Percentiles rank a stretch among this genome's conserved stretches.
Evolutionary conservation across 2,329 filamentous ascomycete species (phyloP).

Genomic region (Gremmenia infestans): DNA sequence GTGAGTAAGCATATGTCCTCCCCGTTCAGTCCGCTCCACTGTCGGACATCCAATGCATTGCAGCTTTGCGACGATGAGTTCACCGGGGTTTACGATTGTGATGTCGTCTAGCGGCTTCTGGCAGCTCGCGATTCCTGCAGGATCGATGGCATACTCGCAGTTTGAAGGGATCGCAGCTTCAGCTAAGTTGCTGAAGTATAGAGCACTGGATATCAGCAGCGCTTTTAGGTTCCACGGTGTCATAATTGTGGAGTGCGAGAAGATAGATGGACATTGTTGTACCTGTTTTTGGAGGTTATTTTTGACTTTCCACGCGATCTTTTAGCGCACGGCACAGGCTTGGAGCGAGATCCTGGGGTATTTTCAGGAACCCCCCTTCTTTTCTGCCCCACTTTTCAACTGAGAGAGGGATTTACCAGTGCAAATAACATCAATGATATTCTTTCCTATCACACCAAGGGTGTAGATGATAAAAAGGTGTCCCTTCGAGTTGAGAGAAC

Average conservation of each 20-base stretch:
- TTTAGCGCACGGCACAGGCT: not conserved
- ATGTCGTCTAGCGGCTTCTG: not conserved
- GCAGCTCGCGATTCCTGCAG: not conserved
- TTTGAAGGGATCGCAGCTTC: not conserved
- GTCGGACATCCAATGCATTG: not conserved
- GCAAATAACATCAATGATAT: too few species aligned
- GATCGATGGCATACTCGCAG: not conserved
- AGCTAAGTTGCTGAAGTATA: not conserved
- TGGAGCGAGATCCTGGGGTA: too few species aligned
- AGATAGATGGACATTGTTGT: not conserved
- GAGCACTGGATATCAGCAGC: not conserved
- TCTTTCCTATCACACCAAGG: too few species aligned
- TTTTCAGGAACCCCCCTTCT: too few species aligned
- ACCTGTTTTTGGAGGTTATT: not conserved
- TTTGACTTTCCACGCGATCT: not conserved
- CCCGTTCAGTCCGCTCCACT: not conserved
- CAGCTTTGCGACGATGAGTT: not conserved
- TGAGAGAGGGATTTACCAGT: too few species aligned
- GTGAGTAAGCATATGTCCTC: not conserved
- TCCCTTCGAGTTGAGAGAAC: conserved; percentile 11
- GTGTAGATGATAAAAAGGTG: not conserved
- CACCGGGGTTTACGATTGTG: not conserved
- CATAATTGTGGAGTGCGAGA: not conserved
- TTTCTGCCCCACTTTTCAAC: too few species aligned
- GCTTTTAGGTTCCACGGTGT: not conserved